Conservation (phyloP, 257 asterid species). For the Craterostigma plantagineum region DNA sequence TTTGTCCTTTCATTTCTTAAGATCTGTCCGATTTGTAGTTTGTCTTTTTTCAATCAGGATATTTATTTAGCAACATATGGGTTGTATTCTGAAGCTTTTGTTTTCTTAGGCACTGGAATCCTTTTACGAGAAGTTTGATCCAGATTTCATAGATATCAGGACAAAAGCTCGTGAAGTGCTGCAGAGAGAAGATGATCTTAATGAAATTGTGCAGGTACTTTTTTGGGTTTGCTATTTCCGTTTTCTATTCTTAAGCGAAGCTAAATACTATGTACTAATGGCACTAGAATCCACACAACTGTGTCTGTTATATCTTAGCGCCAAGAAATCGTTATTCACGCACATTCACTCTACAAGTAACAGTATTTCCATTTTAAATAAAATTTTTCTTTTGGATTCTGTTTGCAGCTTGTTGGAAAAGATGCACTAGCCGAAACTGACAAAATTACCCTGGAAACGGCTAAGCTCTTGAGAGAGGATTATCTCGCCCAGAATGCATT, state of each 20-base stretch:
- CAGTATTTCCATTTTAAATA: too few species aligned
- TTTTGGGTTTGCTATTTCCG: too few species aligned
- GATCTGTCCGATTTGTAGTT: too few species aligned
- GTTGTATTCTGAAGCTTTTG: background rate
- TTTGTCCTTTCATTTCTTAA: too few species aligned
- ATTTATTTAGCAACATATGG: too few species aligned
- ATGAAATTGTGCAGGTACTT: conserved; percentile 40
- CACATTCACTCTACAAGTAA: too few species aligned
- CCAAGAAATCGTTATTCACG: too few species aligned
- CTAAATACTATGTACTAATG: too few species aligned
- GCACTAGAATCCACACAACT: too few species aligned
- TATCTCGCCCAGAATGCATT: conserved; percentile 98
- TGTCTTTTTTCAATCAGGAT: too few species aligned
- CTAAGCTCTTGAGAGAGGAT: conserved; percentile 96
- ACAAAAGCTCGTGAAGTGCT: conserved; percentile 97
- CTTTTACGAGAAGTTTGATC: conserved; percentile 86
- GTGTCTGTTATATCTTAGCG: too few species aligned
- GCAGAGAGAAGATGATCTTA: conserved; percentile 93
- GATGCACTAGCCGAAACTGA: conserved; percentile 96
- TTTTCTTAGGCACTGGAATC: conserved; percentile 74
- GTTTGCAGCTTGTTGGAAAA: conserved; percentile 83
- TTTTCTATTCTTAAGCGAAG: too few species aligned
- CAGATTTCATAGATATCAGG: conserved; percentile 83
- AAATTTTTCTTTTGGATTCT: conserved; percentile 13
- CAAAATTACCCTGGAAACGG: conserved; percentile 89